Base-by-base conservation (phyloP, 2,329 filamentous ascomycete species). In the Fonsecaea nubica region DNA sequence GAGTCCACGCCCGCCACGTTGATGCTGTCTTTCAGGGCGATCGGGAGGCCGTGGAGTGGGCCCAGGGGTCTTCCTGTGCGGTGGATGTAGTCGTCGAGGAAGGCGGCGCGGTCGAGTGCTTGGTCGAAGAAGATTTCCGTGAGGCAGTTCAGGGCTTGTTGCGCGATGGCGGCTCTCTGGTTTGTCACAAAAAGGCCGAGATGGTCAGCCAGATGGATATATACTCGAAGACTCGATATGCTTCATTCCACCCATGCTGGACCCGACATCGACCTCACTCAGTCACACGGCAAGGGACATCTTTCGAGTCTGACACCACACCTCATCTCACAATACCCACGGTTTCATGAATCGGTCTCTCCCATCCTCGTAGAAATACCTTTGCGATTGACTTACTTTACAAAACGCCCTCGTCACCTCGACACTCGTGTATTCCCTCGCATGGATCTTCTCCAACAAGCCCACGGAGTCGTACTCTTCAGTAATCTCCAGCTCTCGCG, bases 401-500 rank as follows among this genome's bases (percentile, higher is more conserved):
- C 62, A 71, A 55, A 73, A 73, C 0, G 71, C 71, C 1, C 36
- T 64, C 12, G 69, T 66, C 18, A 73, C 69, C 35, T 72, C 59
- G 2, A 63, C 52, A 76, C 73, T 0, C 78, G 80, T 66, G 83
- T 81, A 50, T 21, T 25, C 45, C 21, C 45, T 18, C 21, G 45
- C 45, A 30, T 25, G 45, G 45, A 50, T 50, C 10, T 50, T 50
- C 45, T 25, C 45, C 9, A 50, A 50, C 18, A 50, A 13, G 4
- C 18, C 45, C 3, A 50, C 45, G 4, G 45, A 50, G 45, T 50
- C 45, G 52, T 80, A 79, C n/a, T 76, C 73, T 36, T 83, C 80
- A 0, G 83, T 85, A 48, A 85, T 84, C 3, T 75, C 73, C 6
- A 83, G 67, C 70, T 85, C 83, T 48, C 45, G 45, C 45, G 25